Evolutionary conservation across 805 yeast genomes (phyloP), one percentile per base, ranked within the genome.

Genomic region (Sugiyamaella valdiviana): DNA sequence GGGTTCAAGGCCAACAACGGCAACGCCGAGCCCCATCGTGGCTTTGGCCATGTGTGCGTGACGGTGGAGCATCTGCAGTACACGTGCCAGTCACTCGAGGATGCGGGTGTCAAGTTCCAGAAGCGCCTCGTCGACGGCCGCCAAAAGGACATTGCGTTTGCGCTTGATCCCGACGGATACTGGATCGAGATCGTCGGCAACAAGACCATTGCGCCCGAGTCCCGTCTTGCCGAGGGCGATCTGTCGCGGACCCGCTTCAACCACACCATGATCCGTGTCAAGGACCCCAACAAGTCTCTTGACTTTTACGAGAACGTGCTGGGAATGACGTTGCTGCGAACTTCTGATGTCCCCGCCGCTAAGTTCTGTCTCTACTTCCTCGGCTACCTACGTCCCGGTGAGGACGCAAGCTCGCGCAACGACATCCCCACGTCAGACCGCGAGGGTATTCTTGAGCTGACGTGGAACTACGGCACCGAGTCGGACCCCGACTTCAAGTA

Each of bases 381-480:
- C 54, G 95, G 89, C 10, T 91, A 81, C 66, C 32, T 26, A n/a
- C 32, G 32, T 6, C n/a, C 9, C 3, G 76, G 76, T 55, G 69
- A 70, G 9, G 63, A 59, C 9, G 72, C 68, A 58, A 62, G 69
- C 57, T 51, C 58, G 59, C 81, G 75, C 48, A 73, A 74, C 39
- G 62, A 66, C 39, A 60, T 71, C 32, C 68, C 72, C 19, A 60
- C 50, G 9, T 59, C 58, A 23, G 57, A 59, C 45, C 69, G 80
- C 51, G 88, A 86, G 63, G 82, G 91, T 17, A 68, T 93, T 10
- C 66, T 93, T 48, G 99, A 93, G 69, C 74, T 93, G 63, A 91
- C 98, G 42, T 91, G 88, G 70, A 93, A 93, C 71, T 91, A 88
- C 83, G 99, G 98, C 19, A 87, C 97, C 19, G 99, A 93, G 64